Evolutionary conservation across 2,329 filamentous ascomycete genomes (phyloP), one percentile per base, ranked within the genome.

Genomic region (Cercospora brassicicola): DNA sequence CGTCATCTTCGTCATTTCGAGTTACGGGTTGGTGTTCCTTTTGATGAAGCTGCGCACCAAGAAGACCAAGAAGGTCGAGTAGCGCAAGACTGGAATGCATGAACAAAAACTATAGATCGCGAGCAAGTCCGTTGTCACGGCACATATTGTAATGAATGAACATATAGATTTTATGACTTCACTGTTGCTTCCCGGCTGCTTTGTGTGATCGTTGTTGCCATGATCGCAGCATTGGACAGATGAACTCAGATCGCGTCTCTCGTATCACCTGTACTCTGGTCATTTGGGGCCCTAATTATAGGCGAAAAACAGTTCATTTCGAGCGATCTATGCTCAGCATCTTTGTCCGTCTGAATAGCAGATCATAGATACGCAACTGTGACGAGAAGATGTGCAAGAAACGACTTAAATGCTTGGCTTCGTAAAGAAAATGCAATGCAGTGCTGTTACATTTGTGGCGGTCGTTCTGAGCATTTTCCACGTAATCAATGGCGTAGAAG

Each of bases 1-100:
- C 2, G 84, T 84, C 1, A 79, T 87, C 3, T 89, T 89, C 70
- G 84, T 80, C 1, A 30, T 69, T 13, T 56, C 51, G 6, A 55
- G 36, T n/a, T 69, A 67, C 39, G 67, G 36, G 1, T n/a, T 59
- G 11, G 64, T 69, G 7, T 69, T 67, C 18, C 31, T 69, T 5
- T 48, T 69, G 57, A 69, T 69, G 67, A 81, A 81, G 75, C 51
- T 81, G 63, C 76, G 80, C 69, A 81, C 79, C 8, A 81, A 81
- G 76, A 74, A 76, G 15, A 77, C 73, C 23, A 81, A 81, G 77
- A 81, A 77, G 73, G 80, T 79, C 2, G 36, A 42, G 36, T 42
- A 42, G 36, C 36, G 36, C 36, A 9, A n/a, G 36, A 42, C 2
- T n/a, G 36, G 13, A 42, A n/a, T 42, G 36, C 36, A 42, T n/a